phyloP scores from a whole-genome alignment of 257 asterid species.

The Cinchona pubescens region DNA sequence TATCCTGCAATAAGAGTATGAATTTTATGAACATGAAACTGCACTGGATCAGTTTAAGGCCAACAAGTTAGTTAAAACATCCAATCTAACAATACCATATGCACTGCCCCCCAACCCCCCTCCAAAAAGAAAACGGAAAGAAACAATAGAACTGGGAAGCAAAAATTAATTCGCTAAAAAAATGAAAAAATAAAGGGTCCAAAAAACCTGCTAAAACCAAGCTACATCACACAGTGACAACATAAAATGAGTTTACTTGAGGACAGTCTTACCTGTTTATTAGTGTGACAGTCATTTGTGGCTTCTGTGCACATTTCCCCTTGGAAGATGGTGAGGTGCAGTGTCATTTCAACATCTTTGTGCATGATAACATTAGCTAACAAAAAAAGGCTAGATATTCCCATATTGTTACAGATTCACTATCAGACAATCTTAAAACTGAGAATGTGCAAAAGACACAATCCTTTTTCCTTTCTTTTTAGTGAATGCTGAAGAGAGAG shows the following conservation, averaged over 20 bases:
- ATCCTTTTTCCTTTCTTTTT: constrained; percentile 46
- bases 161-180: no score
- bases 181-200: not conserved
- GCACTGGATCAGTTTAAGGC: not conserved
- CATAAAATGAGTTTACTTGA: not conserved
- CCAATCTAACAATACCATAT: no score
- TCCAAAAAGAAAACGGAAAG: not conserved
- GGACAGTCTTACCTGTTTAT: not conserved
- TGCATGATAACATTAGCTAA: constrained; percentile 37
- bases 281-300: constrained; percentile 9
- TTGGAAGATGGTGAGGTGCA: constrained; percentile 38
- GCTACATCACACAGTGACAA: not conserved
- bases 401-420: constrained; percentile 37
- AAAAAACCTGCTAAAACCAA: not conserved
- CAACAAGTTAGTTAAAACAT: not conserved
- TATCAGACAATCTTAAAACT: constrained; percentile 59
- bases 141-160: not conserved
- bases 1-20: not conserved
- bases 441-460: constrained; percentile 56
- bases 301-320: constrained; percentile 24
- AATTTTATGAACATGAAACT: not conserved
- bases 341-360: constrained; percentile 61
- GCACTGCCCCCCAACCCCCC: not conserved
- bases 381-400: constrained; percentile 49
- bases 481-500: constrained; percentile 38